These are phyloP conservation scores for Ophiostoma perfectum DNA, from an alignment of 2,329 filamentous ascomycete genomes.

Conservation along the genomic window DNA sequence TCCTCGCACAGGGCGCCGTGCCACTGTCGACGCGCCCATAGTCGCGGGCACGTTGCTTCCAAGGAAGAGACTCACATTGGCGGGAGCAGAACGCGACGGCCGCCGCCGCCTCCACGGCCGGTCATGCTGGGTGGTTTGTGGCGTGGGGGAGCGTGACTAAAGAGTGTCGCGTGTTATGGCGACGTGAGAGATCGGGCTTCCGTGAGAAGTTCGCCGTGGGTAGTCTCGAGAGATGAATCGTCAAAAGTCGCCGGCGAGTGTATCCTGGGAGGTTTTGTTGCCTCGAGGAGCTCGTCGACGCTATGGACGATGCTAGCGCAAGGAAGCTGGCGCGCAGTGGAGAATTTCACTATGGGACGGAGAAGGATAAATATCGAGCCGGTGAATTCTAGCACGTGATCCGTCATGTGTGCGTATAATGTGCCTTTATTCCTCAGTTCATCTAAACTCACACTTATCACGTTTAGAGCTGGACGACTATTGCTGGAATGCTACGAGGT, in stretches of 20 bases:
- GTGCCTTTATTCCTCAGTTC: neutral
- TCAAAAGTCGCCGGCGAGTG: neutral
- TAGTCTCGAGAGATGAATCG: neutral
- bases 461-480: too few species aligned
- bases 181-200: neutral
- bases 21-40: neutral
- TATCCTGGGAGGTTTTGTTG: slow-evolving; percentile 3
- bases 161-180: neutral
- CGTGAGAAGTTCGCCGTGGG: neutral
- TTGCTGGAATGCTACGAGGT: too few species aligned
- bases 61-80: slow-evolving; percentile 40
- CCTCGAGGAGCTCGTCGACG: slow-evolving; percentile 4
- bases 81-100: slow-evolving; percentile 55
- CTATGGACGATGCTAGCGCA: slow-evolving; percentile 11
- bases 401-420: neutral
- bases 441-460: too few species aligned
- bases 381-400: neutral
- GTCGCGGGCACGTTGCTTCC: neutral
- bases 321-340: slow-evolving; percentile 15
- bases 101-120: slow-evolving; percentile 55
- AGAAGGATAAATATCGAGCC: slow-evolving; percentile 21
- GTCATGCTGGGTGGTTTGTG: slow-evolving; percentile 40
- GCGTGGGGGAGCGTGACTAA: neutral
- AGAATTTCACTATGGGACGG: slow-evolving; percentile 14
- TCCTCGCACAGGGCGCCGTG: neutral